Base-by-base conservation (phyloP, 2,329 filamentous ascomycete genomes). In the Nothophoma quercina region DNA sequence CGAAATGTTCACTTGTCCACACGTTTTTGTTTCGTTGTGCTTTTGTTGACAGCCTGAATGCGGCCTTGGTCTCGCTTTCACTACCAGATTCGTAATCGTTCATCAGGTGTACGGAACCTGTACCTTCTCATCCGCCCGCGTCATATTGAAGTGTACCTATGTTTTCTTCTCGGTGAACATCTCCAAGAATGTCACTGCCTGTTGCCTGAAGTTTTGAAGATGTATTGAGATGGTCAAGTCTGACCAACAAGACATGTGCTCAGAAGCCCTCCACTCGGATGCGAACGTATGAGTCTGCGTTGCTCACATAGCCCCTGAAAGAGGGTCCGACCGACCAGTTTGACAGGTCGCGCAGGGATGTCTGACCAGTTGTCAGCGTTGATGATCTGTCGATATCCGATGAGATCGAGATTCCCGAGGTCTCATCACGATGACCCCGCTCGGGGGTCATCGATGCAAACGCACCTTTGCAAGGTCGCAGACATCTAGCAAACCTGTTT, bases 291-390 rank as follows among this genome's bases (percentile, higher is more conserved):
- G 58, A 60, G 40, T 66, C 63, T 13, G 63, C 63, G 10, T 66
- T 66, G 16, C 60, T 62, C 1, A 66, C 60, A 22, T 66, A 65
- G 3, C 57, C 60, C 30, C 63, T 41, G 16, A 66, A 65, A 6
- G 62, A 60, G 2, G 63, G 63, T 0, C 60, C 62, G n/a, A 66
- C 43, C 23, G 56, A 59, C 63, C 63, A 66, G 18, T 52, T 64
- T 12, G 56, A 51, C 5, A 66, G 18, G 16, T 60, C 56, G 9
- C 55, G 46, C 21, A 64, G 28, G 12, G 40, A 45, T 12, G 51
- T 42, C 52, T 57, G 21, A 1, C 7, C 2, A 7, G 2, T 32
- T 52, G 22, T 56, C 13, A 30, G 18, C 4, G 4, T 28, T 53
- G 13, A 9, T 22, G 15, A 16, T 41, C 7, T 45, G 7, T 18